Evolutionary conservation across 2,329 filamentous ascomycete genomes (phyloP).

Genomic region (Fusarium ramigenum): DNA sequence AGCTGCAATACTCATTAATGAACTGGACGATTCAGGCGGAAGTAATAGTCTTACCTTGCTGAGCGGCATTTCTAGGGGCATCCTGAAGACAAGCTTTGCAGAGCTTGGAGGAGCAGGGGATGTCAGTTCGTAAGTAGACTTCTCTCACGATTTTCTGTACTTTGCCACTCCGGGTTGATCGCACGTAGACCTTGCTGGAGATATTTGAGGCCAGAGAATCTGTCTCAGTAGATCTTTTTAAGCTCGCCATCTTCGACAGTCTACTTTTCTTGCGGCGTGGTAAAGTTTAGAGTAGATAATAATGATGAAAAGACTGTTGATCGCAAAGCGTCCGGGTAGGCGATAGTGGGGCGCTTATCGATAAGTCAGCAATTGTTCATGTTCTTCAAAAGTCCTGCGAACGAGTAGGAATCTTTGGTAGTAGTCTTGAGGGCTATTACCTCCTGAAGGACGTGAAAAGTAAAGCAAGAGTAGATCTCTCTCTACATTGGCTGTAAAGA

Average conservation of each 20-base stretch:
- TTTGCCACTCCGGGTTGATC: constrained; percentile 94
- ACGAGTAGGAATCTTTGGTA: not conserved
- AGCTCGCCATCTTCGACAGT: constrained; percentile 65
- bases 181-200: constrained; percentile 94
- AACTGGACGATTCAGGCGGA: not conserved
- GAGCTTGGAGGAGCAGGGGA: constrained; percentile 93
- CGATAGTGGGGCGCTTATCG: constrained; percentile 45
- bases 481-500: not conserved
- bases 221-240: constrained; percentile 66
- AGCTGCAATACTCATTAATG: constrained; percentile 57
- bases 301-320: constrained; percentile 34
- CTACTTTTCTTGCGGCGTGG: not conserved
- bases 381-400: not conserved
- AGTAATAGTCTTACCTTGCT: constrained; percentile 67
- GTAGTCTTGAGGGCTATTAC: not conserved
- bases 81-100: constrained; percentile 79
- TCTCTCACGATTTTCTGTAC: constrained; percentile 99
- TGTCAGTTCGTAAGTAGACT: constrained; percentile 94
- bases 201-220: constrained; percentile 75
- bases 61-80: constrained; percentile 82
- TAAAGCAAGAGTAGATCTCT: not conserved
- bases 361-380: constrained; percentile 28
- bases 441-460: not conserved
- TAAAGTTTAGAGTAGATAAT: constrained; percentile 9
- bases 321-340: constrained; percentile 37